phyloP scores from a whole-genome alignment of 2,329 filamentous ascomycete species.

The Pseudocercospora fijiensis region DNA sequence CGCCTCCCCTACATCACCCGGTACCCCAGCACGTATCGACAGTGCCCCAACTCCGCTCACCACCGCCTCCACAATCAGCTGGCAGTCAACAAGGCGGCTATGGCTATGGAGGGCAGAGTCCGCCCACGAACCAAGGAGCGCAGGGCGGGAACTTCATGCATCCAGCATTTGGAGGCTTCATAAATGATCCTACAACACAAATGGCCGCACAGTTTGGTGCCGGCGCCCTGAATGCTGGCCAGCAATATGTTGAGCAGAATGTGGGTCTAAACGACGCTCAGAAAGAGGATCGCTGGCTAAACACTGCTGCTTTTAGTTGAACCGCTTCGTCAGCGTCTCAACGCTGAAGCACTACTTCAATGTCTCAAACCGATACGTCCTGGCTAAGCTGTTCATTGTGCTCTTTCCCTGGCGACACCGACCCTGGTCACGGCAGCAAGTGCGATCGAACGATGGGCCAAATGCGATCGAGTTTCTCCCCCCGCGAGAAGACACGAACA shows the following conservation, averaged over 20 bases:
- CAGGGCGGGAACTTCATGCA: conserved; percentile 41
- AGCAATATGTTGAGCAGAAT: conserved; percentile 94
- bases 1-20: conserved; percentile 92
- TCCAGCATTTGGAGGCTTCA: conserved; percentile 81
- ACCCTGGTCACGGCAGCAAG: conserved; percentile 93
- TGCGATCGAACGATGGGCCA: conserved; percentile 51
- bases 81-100: conserved; percentile 65
- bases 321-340: conserved; percentile 84
- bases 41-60: conserved; percentile 93
- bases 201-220: conserved; percentile 93
- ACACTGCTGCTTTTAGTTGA: conserved; percentile 53
- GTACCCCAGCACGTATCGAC: conserved; percentile 98
- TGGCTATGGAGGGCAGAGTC: conserved; percentile 54
- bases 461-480: conserved; percentile 71
- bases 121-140: conserved; percentile 54
- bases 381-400: conserved; percentile 88
- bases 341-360: conserved; percentile 99
- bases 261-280: conserved; percentile 38
- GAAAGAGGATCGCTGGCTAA: not conserved
- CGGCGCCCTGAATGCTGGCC: conserved; percentile 84
- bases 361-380: conserved; percentile 94
- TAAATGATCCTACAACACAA: conserved; percentile 92
- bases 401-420: conserved; percentile 97
- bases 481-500: conserved; percentile 89
- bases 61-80: conserved; percentile 72